phyloP scores from a whole-genome alignment of 495 filamentous ascomycete genomes.

The Delitschia confertaspora region DNA sequence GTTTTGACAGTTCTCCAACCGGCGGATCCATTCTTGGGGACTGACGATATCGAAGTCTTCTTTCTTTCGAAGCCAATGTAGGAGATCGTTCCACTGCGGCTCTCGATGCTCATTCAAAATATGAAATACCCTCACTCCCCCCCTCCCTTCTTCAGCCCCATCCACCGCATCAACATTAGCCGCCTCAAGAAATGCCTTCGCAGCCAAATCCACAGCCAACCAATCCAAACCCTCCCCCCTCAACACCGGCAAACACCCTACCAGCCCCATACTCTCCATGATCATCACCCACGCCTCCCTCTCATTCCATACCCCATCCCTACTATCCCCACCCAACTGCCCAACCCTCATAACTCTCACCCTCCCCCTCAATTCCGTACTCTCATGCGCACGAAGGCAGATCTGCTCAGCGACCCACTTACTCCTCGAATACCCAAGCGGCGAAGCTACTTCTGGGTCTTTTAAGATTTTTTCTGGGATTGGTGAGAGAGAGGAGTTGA shows the following conservation, averaged over 20 bases:
- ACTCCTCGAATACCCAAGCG: conserved; percentile 51
- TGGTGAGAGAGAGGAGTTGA: conserved; percentile 5
- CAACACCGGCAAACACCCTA: conserved; percentile 46
- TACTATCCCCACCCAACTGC: conserved; percentile 49
- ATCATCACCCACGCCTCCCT: conserved; percentile 58
- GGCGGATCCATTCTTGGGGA: conserved; percentile 38
- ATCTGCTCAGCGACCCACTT: conserved; percentile 58
- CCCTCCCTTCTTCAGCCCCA: conserved; percentile 10
- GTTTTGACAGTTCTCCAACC: conserved; percentile 31
- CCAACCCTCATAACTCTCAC: conserved; percentile 47
- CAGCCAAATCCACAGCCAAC: conserved; percentile 52
- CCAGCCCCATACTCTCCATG: conserved; percentile 40
- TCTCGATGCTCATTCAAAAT: conserved; percentile 40
- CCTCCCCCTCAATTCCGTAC: conserved; percentile 25
- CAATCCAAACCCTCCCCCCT: conserved; percentile 43
- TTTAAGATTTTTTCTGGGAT: conserved; percentile 44
- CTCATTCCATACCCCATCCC: conserved; percentile 51
- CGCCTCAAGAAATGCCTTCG: conserved; percentile 40
- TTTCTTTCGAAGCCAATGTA: conserved; percentile 37
- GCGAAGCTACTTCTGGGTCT: conserved; percentile 42
- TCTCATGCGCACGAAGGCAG: conserved; percentile 30
- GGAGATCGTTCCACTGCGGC: conserved; percentile 41
- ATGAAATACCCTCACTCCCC: conserved; percentile 35
- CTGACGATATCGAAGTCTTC: conserved; percentile 35
- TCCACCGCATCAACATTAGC: conserved; percentile 14